Evolutionary conservation across 805 yeast species (phyloP), one percentile per base, ranked within the genome.

Genomic region (Lipomyces kockii): DNA sequence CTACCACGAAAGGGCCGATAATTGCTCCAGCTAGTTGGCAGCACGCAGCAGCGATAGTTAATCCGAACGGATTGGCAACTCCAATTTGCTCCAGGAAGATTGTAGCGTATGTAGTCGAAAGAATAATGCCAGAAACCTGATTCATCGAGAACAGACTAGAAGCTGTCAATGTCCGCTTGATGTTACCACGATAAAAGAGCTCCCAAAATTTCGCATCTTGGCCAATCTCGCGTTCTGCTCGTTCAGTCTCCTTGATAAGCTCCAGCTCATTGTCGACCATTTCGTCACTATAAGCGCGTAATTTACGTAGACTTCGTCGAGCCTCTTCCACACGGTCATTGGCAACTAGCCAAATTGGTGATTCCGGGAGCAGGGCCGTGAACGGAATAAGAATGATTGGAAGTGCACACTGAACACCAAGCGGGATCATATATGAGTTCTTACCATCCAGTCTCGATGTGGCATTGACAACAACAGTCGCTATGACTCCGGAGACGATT

Each of bases 101-200:
- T n/a, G 65, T 62, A 29, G 54, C 49, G 37, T 35, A 59, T 2
- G 64, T 59, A 6, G 65, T 58, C 8, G 64, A 58, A 17, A 62
- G 62, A 9, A 58, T 29, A 14, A 58, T 39, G 3, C 65, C 64
- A 5, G 64, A 37, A 3, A 59, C 32, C 27, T 62, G 65, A 35
- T 59, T 62, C n/a, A 61, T 9, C 3, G 64, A 58, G 46, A 54
- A 62, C 6, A 58, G 11, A 4, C 37, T 34, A 3, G 55, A 51
- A 9, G 63, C 54, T 1, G 64, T 49, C 14, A 59, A 3, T 3
- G 65, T 62, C 2, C 65, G 65, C 32, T 58, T 58, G 12, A 62
- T 12, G 37, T 62, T 46, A 1, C 6, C 17, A n/a, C 63, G 51
- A 25, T 62, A 11, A 32, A 62, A 62, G 3, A 62, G 14, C 8